Evolutionary conservation across 179 eudicot species (phyloP), one percentile per base, ranked within the genome.

Genomic region (Gypsophila paniculata): DNA sequence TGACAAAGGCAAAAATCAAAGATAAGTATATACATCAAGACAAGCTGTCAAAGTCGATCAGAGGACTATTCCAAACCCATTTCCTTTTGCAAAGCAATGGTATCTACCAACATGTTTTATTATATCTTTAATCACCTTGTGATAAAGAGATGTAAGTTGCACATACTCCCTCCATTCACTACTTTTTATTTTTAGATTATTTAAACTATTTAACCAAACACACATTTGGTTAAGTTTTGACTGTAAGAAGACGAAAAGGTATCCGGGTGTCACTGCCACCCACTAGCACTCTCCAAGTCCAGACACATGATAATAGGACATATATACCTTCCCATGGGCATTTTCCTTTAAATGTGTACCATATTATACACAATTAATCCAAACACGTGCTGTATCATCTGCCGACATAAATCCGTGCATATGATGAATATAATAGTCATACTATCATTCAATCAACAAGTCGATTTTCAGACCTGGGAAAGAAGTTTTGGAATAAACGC

Each of bases 401-500:
- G 11, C 49, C 61, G 8, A 36, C 49, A 38, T 34, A 36, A 38
- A 3, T 34, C 23, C 23, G 7, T 8, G 26, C n/a, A 63, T 2
- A 10, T 32, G 46, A 42, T 42, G 8, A 42, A 66, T 68, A 4
- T 26, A 61, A 26, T 19, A 34, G 61, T 32, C 3, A 25, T 26
- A 76, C 1, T 2, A n/a, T 32, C 21, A 19, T 32, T 49, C 57
- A 29, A 29, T 29, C 5, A 42, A 9, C 8, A 42, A 42, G 8
- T 2, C 46, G 72, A 60, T 44, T 63, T 32, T 44, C 80, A 51
- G 76, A 91, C 99, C 97, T 91, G 90, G 57, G 99, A 89, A 67
- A 89, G 88, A 69, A 94, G 88, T 74, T 84, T 69, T 8, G 96
- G 97, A 68, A 94, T 88, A 82, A 89, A 90, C 72, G 72, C 86